Evolutionary conservation across 345 rosid genomes (phyloP).

Genomic region (Erucastrum elatum): DNA sequence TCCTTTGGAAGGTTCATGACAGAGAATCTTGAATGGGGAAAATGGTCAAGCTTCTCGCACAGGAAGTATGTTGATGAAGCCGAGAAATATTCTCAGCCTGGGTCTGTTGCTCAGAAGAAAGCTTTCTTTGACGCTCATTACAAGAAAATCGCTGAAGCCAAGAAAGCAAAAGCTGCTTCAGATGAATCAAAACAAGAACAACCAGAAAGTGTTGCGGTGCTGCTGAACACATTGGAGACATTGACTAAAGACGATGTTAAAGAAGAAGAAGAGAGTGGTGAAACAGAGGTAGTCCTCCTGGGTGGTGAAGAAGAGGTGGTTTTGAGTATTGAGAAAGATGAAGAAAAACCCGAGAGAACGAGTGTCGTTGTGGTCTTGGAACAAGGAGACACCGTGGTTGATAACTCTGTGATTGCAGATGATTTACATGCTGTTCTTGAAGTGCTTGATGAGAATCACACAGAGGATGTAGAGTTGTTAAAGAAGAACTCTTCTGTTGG

Average conservation of each 20-base stretch:
- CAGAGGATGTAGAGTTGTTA: neutral
- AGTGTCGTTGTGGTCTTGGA: conserved; percentile 22
- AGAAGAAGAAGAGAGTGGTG: no score
- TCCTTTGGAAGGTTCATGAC: conserved; percentile 85
- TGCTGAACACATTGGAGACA: conserved; percentile 36
- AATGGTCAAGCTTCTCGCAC: conserved; percentile 81
- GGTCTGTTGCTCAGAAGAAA: no score
- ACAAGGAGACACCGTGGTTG: conserved; percentile 10
- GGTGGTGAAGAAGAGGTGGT: conserved; percentile 15
- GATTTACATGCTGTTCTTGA: conserved; percentile 3
- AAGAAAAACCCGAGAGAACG: neutral
- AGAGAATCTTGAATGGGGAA: conserved; percentile 90
- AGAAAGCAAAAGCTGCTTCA: conserved; percentile 53
- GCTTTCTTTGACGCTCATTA: conserved; percentile 83
- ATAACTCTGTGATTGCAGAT: conserved; percentile 5
- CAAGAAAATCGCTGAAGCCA: conserved; percentile 63
- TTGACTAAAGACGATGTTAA: conserved; percentile 30
- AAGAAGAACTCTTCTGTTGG: conserved; percentile 10
- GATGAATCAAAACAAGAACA: conserved; percentile 11
- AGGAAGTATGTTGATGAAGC: conserved; percentile 79
- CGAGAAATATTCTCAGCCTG: conserved; percentile 66
- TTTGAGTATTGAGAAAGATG: conserved; percentile 13
- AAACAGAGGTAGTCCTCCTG: neutral
- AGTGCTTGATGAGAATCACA: neutral
- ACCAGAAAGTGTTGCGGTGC: conserved; percentile 21